Evolutionary conservation across 2,329 filamentous ascomycete species (phyloP).

Genomic region (Fusarium avenaceum): DNA sequence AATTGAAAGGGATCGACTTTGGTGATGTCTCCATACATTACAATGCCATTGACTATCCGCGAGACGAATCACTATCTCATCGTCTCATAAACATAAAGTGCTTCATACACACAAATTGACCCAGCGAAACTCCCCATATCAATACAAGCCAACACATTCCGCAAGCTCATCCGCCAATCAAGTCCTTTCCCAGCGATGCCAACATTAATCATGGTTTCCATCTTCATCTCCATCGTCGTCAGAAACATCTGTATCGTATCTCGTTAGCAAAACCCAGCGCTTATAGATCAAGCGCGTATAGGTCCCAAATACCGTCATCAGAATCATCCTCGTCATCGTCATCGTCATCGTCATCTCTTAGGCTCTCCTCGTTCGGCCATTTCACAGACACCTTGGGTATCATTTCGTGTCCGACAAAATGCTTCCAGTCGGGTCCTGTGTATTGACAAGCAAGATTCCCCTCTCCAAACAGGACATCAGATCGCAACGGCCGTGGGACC

Average conservation of each 20-base stretch:
- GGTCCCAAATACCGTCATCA: constrained; percentile 49
- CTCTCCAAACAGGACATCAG: constrained; percentile 32
- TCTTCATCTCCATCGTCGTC: constrained; percentile 5
- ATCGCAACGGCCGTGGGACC: constrained; percentile 14
- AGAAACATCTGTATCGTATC: constrained; percentile 20
- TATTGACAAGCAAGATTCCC: constrained; percentile 42
- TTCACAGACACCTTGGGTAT: constrained; percentile 37
- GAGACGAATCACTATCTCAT: neutral
- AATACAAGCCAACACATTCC: neutral
- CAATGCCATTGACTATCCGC: neutral
- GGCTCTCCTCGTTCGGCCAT: constrained; percentile 24
- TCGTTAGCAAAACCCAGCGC: constrained; percentile 36
- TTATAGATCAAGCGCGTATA: constrained; percentile 48
- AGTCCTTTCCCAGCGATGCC: no score
- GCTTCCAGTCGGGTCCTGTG: constrained; percentile 54
- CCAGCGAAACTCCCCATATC: neutral
- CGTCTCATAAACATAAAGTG: neutral
- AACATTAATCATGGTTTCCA: neutral
- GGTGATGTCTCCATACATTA: neutral
- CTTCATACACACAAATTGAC: neutral
- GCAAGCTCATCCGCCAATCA: neutral
- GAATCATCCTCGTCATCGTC: constrained; percentile 33
- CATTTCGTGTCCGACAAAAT: constrained; percentile 52
- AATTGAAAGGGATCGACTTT: neutral
- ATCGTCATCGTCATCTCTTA: constrained; percentile 30